Evolutionary conservation across 1,139 yeast genomes (phyloP).

Genomic region (Candida gigantensis): DNA sequence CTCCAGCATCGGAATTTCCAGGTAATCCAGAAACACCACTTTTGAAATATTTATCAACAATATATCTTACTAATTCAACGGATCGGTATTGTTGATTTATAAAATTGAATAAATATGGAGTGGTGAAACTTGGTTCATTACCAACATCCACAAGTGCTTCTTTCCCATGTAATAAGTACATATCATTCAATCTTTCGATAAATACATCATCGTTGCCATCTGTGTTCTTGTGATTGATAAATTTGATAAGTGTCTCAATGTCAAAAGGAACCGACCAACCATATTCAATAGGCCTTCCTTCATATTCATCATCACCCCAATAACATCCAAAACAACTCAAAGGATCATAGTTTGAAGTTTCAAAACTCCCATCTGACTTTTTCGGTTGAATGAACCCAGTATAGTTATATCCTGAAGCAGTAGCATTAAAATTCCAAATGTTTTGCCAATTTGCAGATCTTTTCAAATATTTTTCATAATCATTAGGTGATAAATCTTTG

Average conservation of each 20-base stretch:
- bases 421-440: conserved; percentile 35
- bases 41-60: conserved; percentile 28
- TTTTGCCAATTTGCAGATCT: conserved; percentile 41
- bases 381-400: conserved; percentile 38
- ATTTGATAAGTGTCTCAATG: conserved; percentile 25
- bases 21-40: conserved; percentile 27
- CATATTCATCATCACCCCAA: conserved; percentile 58
- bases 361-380: conserved; percentile 31
- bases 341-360: conserved; percentile 25
- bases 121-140: conserved; percentile 36
- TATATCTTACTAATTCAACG: conserved; percentile 31
- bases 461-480: conserved; percentile 29
- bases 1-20: conserved; percentile 44
- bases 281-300: conserved; percentile 66
- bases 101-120: conserved; percentile 34
- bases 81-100: conserved; percentile 29
- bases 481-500: conserved; percentile 24
- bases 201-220: conserved; percentile 23
- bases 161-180: conserved; percentile 32
- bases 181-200: conserved; percentile 33
- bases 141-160: conserved; percentile 32
- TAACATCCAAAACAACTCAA: conserved; percentile 32
- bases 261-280: conserved; percentile 41
- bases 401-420: conserved; percentile 20
- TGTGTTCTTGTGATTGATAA: conserved; percentile 21